Base-by-base conservation (phyloP, 2,329 filamentous ascomycete species). In the Rhynchosporium graminicola region DNA sequence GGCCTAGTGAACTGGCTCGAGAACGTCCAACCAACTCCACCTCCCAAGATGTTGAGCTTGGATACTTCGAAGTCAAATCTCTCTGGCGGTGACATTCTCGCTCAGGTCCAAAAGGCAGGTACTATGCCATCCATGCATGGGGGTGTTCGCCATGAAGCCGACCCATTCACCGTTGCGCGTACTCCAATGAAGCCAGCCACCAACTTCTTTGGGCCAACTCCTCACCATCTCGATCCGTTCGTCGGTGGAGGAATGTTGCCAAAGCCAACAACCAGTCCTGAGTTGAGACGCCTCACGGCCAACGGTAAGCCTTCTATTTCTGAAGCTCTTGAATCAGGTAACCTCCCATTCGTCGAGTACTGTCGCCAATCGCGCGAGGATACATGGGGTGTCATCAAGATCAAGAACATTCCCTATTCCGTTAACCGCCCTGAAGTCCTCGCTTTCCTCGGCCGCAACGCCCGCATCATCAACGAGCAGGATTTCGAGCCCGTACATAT, bases 381-480 rank as follows among this genome's bases (percentile, higher is more conserved):
- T 28, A 68, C 68, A 4, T 72, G 66, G 64, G 74, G 74, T 31
- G 74, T 76, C 42, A 70, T 77, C 60, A 73, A 71, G 62, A 74
- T 77, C 58, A 72, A 69, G 43, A 77, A 77, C 60, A 85, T 86
- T 61, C 84, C 84, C 0, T 86, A 84, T 66, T 74, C 76, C 15
- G 80, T 82, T 54, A 81, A 76, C 29, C 79, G 82, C 3, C 72
- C 80, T 13, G 84, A 87, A 70, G 75, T 87, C 20, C 77, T 85
- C 59, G 83, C 84, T 1, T 83, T 87, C 68, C 76, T 87, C 20
- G 85, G 85, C 2, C 80, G 82, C 56, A 85, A 83, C 67, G 80
- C 82, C 28, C 80, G 79, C 61, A 79, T 87, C 40, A 72, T 85
- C 52, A 81, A 79, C 36, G 83, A 86, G 63, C 72, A 70, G 1